phyloP scores from a whole-genome alignment of 2,329 filamentous ascomycete genomes.

The Pestalotiopsis sp. region DNA sequence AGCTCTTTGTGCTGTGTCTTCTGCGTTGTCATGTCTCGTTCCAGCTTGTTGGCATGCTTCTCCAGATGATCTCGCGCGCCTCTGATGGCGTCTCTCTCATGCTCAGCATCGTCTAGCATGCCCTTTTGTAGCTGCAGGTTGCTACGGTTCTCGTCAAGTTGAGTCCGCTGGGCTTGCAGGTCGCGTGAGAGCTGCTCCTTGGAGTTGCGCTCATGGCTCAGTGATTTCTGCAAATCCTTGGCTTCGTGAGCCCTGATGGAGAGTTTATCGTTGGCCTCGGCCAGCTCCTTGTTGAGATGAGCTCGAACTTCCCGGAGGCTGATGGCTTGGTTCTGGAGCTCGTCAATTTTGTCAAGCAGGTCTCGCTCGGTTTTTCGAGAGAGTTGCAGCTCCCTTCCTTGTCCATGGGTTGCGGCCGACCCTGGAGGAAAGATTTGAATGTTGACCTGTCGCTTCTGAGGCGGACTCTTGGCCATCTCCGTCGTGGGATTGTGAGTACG shows the following conservation, averaged over 20 bases:
- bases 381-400: constrained; percentile 26
- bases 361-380: constrained; percentile 29
- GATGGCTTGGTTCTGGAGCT: constrained; percentile 37
- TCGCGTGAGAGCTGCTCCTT: constrained; percentile 36
- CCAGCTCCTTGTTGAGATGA: constrained; percentile 33
- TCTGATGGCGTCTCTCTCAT: constrained; percentile 36
- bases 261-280: constrained; percentile 32
- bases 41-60: constrained; percentile 25
- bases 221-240: constrained; percentile 30
- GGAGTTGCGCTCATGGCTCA: constrained; percentile 32
- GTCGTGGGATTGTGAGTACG: constrained; percentile 23
- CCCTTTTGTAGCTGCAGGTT: constrained; percentile 36
- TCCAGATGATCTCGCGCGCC: constrained; percentile 28
- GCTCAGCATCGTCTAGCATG: constrained; percentile 33
- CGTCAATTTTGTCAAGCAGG: constrained; percentile 37
- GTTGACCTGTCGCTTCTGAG: constrained; percentile 32
- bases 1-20: constrained; percentile 26
- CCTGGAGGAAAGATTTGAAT: constrained; percentile 31
- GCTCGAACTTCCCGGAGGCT: constrained; percentile 32
- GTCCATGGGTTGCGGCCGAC: constrained; percentile 19
- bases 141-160: constrained; percentile 37
- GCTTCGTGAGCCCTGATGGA: constrained; percentile 30
- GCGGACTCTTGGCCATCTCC: constrained; percentile 26
- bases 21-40: constrained; percentile 26
- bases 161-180: constrained; percentile 37